phyloP scores from a whole-genome alignment of 192 early-diverging fungal species.

The Coemansia sp. region DNA sequence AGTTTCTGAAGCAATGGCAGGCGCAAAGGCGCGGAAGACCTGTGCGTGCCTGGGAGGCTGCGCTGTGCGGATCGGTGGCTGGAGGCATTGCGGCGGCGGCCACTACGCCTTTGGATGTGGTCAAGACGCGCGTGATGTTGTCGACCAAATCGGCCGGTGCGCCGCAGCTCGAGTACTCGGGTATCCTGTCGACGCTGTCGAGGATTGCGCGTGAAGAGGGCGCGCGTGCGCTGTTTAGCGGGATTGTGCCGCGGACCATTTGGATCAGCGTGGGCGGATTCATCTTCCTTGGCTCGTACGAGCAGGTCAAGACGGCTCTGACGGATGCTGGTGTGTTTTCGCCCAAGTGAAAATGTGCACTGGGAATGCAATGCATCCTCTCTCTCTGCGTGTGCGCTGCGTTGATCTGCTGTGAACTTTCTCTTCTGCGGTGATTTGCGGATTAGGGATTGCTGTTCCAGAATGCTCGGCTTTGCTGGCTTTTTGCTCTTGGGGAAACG shows the following conservation, averaged over 20 bases:
- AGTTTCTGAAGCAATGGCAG: slow-evolving; percentile 71
- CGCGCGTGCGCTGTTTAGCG: slow-evolving; percentile 70
- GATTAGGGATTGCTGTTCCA: no score
- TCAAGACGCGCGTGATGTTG: slow-evolving; percentile 97
- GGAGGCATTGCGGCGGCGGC: slow-evolving; percentile 86
- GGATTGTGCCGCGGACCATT: slow-evolving; percentile 86
- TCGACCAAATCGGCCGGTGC: slow-evolving; percentile 51
- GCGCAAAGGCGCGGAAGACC: slow-evolving; percentile 47
- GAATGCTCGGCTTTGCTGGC: no score
- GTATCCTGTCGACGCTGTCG: slow-evolving; percentile 65
- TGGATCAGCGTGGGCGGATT: slow-evolving; percentile 96
- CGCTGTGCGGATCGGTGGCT: slow-evolving; percentile 79
- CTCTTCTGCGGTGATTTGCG: no score
- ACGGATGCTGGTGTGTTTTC: slow-evolving; percentile 25
- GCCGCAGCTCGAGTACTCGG: slow-evolving; percentile 60
- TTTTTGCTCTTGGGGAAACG: no score
- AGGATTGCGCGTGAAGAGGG: slow-evolving; percentile 81
- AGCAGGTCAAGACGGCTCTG: slow-evolving; percentile 60
- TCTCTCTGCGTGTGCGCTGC: no score
- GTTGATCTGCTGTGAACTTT: no score
- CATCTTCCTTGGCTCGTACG: slow-evolving; percentile 95
- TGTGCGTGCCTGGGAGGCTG: slow-evolving; percentile 76
- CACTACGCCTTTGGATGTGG: slow-evolving; percentile 94
- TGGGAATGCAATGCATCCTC: neutral
- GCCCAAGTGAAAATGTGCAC: neutral